Base-by-base conservation (phyloP, 192 early-diverging fungal genomes). In the Entomortierella chlamydospora region DNA sequence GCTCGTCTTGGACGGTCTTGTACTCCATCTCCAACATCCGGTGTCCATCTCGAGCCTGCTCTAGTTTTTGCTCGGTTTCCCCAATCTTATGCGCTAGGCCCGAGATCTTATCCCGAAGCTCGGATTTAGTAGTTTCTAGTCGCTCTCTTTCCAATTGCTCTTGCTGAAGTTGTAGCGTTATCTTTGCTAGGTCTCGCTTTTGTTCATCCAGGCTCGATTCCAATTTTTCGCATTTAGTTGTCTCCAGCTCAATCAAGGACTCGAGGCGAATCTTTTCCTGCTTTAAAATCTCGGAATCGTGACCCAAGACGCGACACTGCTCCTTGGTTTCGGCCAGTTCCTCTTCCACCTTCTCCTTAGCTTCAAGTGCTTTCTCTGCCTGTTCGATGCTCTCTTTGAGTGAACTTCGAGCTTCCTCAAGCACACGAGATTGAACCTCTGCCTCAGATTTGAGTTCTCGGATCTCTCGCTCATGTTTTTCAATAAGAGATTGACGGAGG, bases 51-150 rank as follows among this genome's bases (percentile, higher is more conserved):
- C 76, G 76, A 15, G 67, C 67, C 31, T 70, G 62, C 20, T 65
- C 68, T 22, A 79, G 57, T 34, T 66, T 79, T n/a, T 70, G 76
- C 56, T 79, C 76, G 10, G 62, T 66, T 23, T 79, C 76, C 4
- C 61, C 63, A 39, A 70, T 65, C 63, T 70, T 79, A 12, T 47
- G 63, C 2, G 62, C 68, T 62, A 70, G 53, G 12, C 65, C 68
- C 20, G 68, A 79, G 12, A 79, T 57, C 42, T 79, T 70, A 8
- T 53, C 57, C 20, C 49, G 33, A 20, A 79, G 76, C 53, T 79
- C 76, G n/a, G 8, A 17, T 57, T 57, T 64, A 2, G 57, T 34
- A 0, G 52, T 54, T 33, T 79, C 63, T 5, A 70, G 20, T 18
- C 61, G 67, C 12, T 47, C 63, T 47, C 68, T 79, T 42, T 79